These are phyloP conservation scores for Annulohypoxylon bovei DNA, from an alignment of 495 filamentous ascomycete genomes.

Conservation along the genomic window DNA sequence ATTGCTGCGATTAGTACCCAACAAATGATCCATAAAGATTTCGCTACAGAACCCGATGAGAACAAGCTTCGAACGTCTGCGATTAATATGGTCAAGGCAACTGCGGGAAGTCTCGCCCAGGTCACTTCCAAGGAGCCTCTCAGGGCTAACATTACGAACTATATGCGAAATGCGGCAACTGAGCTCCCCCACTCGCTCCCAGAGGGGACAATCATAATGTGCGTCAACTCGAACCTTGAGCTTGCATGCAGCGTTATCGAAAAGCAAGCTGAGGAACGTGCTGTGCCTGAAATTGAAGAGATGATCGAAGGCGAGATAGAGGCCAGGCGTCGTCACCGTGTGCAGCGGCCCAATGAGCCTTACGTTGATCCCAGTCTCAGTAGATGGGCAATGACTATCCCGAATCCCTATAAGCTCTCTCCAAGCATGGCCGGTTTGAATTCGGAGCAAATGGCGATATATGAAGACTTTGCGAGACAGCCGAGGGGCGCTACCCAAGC, in stretches of 20 bases:
- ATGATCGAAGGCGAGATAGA: conserved; percentile 82
- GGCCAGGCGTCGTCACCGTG: conserved; percentile 74
- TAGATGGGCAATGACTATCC: conserved; percentile 88
- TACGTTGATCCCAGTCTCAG: conserved; percentile 83
- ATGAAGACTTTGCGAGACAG: conserved; percentile 92
- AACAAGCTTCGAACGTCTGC: conserved; percentile 83
- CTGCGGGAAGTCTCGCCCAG: conserved; percentile 89
- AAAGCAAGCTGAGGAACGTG: conserved; percentile 91
- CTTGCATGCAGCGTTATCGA: conserved; percentile 91
- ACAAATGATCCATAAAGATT: conserved; percentile 95
- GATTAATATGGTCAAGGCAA: conserved; percentile 89
- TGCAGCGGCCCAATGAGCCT: conserved; percentile 76
- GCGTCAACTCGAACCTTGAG: conserved; percentile 97
- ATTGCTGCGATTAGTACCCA: conserved; percentile 96
- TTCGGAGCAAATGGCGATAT: conserved; percentile 91
- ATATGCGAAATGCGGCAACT: conserved; percentile 81
- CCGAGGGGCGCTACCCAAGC: conserved; percentile 64
- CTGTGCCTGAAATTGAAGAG: conserved; percentile 91
- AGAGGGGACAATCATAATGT: conserved; percentile 93
- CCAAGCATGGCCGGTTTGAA: conserved; percentile 75
- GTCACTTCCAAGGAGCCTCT: conserved; percentile 99
- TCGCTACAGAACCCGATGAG: conserved; percentile 90
- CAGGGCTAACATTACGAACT: conserved; percentile 94
- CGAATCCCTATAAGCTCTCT: conserved; percentile 85
- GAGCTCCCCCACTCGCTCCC: conserved; percentile 77